phyloP scores from a whole-genome alignment of 768 basidiomycete species.

The Mycena rosella region DNA sequence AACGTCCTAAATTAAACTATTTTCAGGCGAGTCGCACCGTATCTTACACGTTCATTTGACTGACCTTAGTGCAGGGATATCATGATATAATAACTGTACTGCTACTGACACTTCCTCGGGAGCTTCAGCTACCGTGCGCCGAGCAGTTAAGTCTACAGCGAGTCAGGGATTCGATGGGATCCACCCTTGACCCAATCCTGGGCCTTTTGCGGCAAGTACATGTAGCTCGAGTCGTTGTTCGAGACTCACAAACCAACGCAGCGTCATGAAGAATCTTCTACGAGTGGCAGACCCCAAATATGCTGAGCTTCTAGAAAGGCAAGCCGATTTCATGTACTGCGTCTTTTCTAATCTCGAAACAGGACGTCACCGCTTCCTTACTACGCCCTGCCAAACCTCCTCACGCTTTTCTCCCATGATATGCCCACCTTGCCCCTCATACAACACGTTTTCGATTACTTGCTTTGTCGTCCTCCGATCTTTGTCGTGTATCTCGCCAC shows the following conservation, averaged over 20 bases:
- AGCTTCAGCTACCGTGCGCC: constrained; percentile 66
- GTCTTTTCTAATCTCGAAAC: constrained; percentile 2
- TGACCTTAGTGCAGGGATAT: constrained; percentile 71
- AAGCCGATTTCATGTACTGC: constrained; percentile 37
- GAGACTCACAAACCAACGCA: constrained; percentile 43
- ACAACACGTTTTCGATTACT: constrained; percentile 92
- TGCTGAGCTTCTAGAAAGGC: constrained; percentile 78
- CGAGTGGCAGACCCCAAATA: constrained; percentile 78
- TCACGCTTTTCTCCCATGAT: constrained; percentile 94
- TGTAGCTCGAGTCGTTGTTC: neutral
- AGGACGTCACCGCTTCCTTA: constrained; percentile 88
- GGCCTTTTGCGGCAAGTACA: constrained; percentile 75
- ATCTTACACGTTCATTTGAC: neutral
- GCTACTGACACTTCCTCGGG: constrained; percentile 76
- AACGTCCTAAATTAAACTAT: constrained; percentile 79
- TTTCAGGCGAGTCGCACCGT: constrained; percentile 72
- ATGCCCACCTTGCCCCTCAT: constrained; percentile 90
- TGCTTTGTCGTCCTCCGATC: constrained; percentile 87
- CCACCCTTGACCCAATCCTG: constrained; percentile 85
- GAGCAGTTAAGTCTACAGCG: constrained; percentile 85
- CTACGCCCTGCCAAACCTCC: constrained; percentile 89
- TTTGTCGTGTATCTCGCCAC: constrained; percentile 85
- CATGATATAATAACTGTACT: constrained; percentile 93
- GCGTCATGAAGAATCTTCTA: constrained; percentile 81
- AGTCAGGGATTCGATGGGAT: constrained; percentile 91